phyloP scores from a whole-genome alignment of 1,139 yeast species.

The Pichia sp. region DNA sequence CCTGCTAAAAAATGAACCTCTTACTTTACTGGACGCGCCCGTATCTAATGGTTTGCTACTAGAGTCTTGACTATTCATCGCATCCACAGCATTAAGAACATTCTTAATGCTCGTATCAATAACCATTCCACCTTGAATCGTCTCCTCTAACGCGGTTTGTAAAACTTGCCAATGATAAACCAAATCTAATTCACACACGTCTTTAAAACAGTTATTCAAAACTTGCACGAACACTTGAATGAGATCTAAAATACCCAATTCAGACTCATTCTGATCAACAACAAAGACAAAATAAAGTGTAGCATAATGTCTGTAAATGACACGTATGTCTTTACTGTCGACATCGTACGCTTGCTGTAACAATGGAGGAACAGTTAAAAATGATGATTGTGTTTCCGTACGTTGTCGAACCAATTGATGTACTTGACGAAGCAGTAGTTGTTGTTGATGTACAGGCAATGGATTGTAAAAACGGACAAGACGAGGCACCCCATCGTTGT shows the following conservation, averaged over 20 bases:
- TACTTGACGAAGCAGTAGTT: slow-evolving; percentile 66
- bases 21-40: neutral
- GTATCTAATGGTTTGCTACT: slow-evolving; percentile 5
- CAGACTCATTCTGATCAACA: slow-evolving; percentile 94
- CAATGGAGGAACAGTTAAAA: slow-evolving; percentile 72
- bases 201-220: slow-evolving; percentile 82
- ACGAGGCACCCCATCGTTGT: slow-evolving; percentile 67
- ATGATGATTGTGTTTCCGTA: slow-evolving; percentile 68
- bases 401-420: slow-evolving; percentile 64
- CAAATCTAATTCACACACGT: slow-evolving; percentile 90
- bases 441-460: slow-evolving; percentile 72
- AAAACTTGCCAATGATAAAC: slow-evolving; percentile 97
- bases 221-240: slow-evolving; percentile 97
- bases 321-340: slow-evolving; percentile 73
- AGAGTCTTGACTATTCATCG: slow-evolving; percentile 45
- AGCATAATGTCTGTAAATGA: slow-evolving; percentile 90
- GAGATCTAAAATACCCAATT: slow-evolving; percentile 84
- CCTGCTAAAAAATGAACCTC: slow-evolving; percentile 17
- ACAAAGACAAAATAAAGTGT: slow-evolving; percentile 90
- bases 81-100: slow-evolving; percentile 77
- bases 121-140: slow-evolving; percentile 98
- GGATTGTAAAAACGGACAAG: slow-evolving; percentile 89
- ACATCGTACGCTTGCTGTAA: slow-evolving; percentile 34
- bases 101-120: slow-evolving; percentile 81
- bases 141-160: slow-evolving; percentile 86